These are phyloP conservation scores for Dictyostelium firmibasis DNA, from an alignment of 78 protist genomes.

Conservation along the genomic window DNA sequence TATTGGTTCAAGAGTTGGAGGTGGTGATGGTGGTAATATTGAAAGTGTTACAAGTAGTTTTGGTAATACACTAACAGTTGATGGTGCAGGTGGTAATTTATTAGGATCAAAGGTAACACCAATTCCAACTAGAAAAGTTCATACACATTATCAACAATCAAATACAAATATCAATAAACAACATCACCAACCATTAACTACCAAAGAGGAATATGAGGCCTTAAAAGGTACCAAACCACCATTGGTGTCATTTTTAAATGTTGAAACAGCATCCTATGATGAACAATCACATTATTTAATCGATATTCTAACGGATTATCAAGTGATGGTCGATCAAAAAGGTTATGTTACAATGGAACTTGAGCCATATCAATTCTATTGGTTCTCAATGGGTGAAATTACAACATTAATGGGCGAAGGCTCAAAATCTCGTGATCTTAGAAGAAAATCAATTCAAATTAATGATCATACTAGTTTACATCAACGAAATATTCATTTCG, in stretches of 20 bases:
- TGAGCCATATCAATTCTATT: conserved; percentile 60
- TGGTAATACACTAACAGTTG: background rate
- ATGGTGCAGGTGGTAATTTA: background rate
- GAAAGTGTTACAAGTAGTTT: background rate
- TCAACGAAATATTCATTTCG: background rate
- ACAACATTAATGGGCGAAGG: conserved; percentile 64
- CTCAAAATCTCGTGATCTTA: conserved; percentile 34
- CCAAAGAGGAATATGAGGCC: background rate
- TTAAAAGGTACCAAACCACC: background rate
- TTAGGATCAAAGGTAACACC: background rate
- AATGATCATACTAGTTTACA: background rate
- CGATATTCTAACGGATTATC: conserved; percentile 61
- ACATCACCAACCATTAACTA: background rate
- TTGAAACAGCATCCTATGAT: conserved; percentile 7
- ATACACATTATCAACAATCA: background rate
- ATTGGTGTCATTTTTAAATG: background rate
- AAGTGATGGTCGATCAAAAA: conserved; percentile 11
- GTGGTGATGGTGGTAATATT: background rate
- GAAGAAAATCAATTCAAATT: conserved; percentile 32
- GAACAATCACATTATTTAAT: conserved; percentile 56
- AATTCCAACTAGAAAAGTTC: conserved; percentile 8
- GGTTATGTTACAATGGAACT: conserved; percentile 30
- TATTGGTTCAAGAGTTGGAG: background rate
- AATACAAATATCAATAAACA: background rate
- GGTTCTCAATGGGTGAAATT: conserved; percentile 76